Percentiles rank a stretch among this genome's conserved stretches.
phyloP scores from a whole-genome alignment of 2,329 filamentous ascomycete species.

The Fusarium domesticum region DNA sequence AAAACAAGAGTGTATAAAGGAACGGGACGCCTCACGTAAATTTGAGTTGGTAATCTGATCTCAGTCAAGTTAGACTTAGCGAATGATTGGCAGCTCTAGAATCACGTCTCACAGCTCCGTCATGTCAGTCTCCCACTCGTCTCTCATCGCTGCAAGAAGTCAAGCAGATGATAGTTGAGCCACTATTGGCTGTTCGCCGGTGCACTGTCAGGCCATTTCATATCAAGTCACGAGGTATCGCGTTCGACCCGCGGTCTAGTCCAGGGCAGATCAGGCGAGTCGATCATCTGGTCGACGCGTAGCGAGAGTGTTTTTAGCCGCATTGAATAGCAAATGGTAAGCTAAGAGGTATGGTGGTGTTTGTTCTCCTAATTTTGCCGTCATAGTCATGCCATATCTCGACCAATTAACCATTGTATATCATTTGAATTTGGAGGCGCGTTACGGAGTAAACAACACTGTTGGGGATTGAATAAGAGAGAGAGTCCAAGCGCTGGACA shows the following conservation, averaged over 20 bases:
- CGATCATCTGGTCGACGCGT: slow-evolving; percentile 1
- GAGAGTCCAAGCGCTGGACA: no score
- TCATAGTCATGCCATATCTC: slow-evolving; percentile 10
- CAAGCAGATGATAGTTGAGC: background rate
- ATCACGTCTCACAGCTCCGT: no score
- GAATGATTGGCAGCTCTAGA: background rate
- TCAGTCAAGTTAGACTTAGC: background rate
- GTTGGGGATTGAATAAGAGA: background rate
- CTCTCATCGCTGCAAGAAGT: no score
- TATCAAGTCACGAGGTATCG: slow-evolving; percentile 22
- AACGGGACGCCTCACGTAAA: no score
- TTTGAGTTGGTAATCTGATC: no score
- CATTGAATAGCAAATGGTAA: slow-evolving; percentile 5
- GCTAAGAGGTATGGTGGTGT: background rate
- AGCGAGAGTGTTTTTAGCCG: slow-evolving; percentile 11
- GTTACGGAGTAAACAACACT: slow-evolving; percentile 3
- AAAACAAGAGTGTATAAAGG: no score
- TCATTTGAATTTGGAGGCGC: background rate
- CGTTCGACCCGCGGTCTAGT: slow-evolving; percentile 12
- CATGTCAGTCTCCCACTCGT: no score
- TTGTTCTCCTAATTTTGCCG: background rate
- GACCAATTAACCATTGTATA: background rate
- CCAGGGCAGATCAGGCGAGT: slow-evolving; percentile 7
- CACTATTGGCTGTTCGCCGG: slow-evolving; percentile 7
- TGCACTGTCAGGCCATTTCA: slow-evolving; percentile 12